These are phyloP conservation scores for Ophiocordyceps polyrhachis-furcata DNA, from an alignment of 2,329 filamentous ascomycete genomes.

Conservation along the genomic window DNA sequence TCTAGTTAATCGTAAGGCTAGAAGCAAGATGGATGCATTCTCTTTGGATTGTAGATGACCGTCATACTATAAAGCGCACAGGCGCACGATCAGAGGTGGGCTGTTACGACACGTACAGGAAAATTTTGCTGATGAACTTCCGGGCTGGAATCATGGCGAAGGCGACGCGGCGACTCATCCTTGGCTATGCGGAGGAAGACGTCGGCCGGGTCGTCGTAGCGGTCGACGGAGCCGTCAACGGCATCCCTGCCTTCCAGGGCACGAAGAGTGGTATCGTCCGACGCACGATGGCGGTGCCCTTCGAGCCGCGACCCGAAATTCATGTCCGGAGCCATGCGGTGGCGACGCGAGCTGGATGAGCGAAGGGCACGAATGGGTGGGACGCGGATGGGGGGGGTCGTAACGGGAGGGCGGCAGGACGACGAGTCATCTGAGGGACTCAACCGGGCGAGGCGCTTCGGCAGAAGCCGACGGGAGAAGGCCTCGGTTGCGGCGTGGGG, in stretches of 20 bases:
- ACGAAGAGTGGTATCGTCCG: slow-evolving; percentile 30
- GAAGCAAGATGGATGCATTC: neutral
- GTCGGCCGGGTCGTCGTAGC: slow-evolving; percentile 29
- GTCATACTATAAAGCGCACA: neutral
- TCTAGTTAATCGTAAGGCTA: neutral
- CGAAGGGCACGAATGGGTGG: slow-evolving; percentile 38
- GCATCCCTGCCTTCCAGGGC: slow-evolving; percentile 26
- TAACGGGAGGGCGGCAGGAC: slow-evolving; percentile 26
- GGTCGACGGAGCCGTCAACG: slow-evolving; percentile 8
- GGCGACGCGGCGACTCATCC: slow-evolving; percentile 26
- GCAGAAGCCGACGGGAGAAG: slow-evolving; percentile 14
- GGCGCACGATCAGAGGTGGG: neutral
- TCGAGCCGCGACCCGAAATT: slow-evolving; percentile 22
- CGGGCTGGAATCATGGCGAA: slow-evolving; percentile 14
- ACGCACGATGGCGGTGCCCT: slow-evolving; percentile 23
- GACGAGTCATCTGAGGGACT: slow-evolving; percentile 26
- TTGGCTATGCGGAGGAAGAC: slow-evolving; percentile 40
- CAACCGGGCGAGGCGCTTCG: slow-evolving; percentile 20
- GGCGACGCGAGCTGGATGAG: slow-evolving; percentile 33
- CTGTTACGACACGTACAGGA: slow-evolving; percentile 23
- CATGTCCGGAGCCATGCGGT: slow-evolving; percentile 35
- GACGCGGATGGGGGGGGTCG: slow-evolving; percentile 20
- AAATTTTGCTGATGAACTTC: slow-evolving; percentile 19
- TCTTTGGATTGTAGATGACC: neutral
- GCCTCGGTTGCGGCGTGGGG: neutral